Evolutionary conservation across 2,329 filamentous ascomycete species (phyloP).

Genomic region (Bimuria novae-zelandiae): DNA sequence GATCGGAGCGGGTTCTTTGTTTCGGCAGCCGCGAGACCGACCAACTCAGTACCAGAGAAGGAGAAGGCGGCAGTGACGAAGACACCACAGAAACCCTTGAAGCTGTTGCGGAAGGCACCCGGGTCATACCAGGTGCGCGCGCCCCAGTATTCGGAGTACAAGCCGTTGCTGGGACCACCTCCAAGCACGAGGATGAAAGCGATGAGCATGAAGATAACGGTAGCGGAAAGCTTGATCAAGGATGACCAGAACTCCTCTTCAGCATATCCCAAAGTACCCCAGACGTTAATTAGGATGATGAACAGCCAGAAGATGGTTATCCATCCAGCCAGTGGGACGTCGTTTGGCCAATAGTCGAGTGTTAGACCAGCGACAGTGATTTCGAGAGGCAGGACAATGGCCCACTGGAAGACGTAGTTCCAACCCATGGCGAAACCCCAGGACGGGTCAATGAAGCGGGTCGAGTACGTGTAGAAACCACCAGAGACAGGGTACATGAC

Average conservation of each 20-base stretch:
- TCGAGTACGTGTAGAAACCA: slow-evolving; percentile 57
- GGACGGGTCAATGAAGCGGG: slow-evolving; percentile 54
- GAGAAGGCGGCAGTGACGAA: slow-evolving; percentile 78
- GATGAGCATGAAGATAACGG: slow-evolving; percentile 50
- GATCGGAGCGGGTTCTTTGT: slow-evolving; percentile 64
- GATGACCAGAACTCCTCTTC: slow-evolving; percentile 48
- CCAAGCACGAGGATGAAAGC: slow-evolving; percentile 61
- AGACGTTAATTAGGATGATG: slow-evolving; percentile 45
- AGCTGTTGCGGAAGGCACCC: slow-evolving; percentile 72
- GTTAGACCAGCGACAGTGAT: slow-evolving; percentile 46
- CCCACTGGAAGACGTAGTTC: slow-evolving; percentile 46
- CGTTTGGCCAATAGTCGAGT: slow-evolving; percentile 42
- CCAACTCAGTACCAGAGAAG: slow-evolving; percentile 76
- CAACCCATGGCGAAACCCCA: slow-evolving; percentile 48
- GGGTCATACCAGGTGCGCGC: slow-evolving; percentile 64
- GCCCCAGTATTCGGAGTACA: slow-evolving; percentile 59
- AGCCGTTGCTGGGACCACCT: slow-evolving; percentile 56
- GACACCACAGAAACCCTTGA: slow-evolving; percentile 79
- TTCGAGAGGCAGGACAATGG: slow-evolving; percentile 46
- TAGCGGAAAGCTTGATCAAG: slow-evolving; percentile 41
- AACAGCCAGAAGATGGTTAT: slow-evolving; percentile 46
- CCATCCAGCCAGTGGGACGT: slow-evolving; percentile 37
- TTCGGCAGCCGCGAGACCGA: slow-evolving; percentile 78
- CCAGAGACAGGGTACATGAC: slow-evolving; percentile 63
- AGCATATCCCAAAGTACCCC: slow-evolving; percentile 48